Base-by-base conservation (phyloP, 2,329 filamentous ascomycete genomes). In the Hawksworthiomyces lignivorus region DNA sequence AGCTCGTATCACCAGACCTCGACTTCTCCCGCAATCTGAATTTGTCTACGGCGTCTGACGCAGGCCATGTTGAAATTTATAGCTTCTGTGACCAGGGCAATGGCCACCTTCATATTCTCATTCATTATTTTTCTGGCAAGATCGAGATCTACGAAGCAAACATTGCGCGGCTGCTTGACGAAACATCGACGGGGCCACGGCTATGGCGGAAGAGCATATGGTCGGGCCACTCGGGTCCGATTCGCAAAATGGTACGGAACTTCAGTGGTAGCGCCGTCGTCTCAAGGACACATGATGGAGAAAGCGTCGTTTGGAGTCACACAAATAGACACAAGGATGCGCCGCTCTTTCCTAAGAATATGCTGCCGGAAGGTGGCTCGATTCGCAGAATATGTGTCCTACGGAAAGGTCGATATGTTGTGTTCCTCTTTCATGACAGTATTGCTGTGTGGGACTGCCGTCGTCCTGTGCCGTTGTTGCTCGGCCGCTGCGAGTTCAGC, bases 241-340 rank as follows among this genome's bases (percentile, higher is more conserved):
- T 96, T 48, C 82, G 84, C 54, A 94, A 94, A 57, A 85, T 95
- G 46, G 82, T 94, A 34, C 82, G 88, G 47, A 94, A 89, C 54
- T 84, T 84, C 32, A 85, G 81, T 53, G 89, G 88, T 8, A 74
- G 79, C 49, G 83, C 87, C 5, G 69, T 95, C 32, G 79, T 94
- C 24, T 94, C 89, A 7, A 75, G 87, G 39, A 94, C 89, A 0
- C 72, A 79, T 45, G 71, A 80, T 32, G 84, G 87, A 46, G 86
- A 94, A 58, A 82, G 81, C 44, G 80, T 90, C 50, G 75, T 96
- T 4, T 96, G 89, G 89, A 79, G 75, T 47, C 85, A 94, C 57
- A 64, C 69, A 41, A 61, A 65, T 30, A 64, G 67, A 38, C 62
- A 56, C 35, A 69, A 70, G 22, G 70, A 73, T 36, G 73, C 68